phyloP scores from a whole-genome alignment of 176 grass and related monocot genomes.

The Alopecurus myosuroides region DNA sequence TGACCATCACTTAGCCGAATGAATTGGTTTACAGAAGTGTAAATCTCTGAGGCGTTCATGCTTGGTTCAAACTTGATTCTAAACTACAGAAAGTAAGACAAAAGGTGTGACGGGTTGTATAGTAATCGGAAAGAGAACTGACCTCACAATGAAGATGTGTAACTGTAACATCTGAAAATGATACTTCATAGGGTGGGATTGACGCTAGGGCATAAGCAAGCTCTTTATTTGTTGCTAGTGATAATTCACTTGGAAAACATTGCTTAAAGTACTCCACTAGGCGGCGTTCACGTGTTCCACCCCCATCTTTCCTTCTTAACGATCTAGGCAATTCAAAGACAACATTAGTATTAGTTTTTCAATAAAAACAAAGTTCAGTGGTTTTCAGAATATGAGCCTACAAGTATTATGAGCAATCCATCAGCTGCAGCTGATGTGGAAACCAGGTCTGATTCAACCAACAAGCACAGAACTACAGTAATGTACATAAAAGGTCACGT shows the following conservation, averaged over 20 bases:
- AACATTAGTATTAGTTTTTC: neutral
- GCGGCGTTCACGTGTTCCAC: conserved; percentile 42
- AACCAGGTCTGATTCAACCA: neutral
- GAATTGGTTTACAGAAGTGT: neutral
- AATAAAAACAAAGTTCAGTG: neutral
- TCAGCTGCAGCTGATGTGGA: neutral
- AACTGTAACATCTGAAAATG: conserved; percentile 70
- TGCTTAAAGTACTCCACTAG: conserved; percentile 79
- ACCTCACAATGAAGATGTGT: conserved; percentile 81
- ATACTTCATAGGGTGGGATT: conserved; percentile 74
- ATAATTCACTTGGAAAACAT: conserved; percentile 71
- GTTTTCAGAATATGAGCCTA: neutral
- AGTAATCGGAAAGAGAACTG: conserved; percentile 11
- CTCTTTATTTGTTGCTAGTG: conserved; percentile 74
- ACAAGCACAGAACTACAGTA: conserved; percentile 6
- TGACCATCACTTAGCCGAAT: neutral
- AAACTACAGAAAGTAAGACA: conserved; percentile 20
- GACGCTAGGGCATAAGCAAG: conserved; percentile 87
- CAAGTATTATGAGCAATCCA: neutral
- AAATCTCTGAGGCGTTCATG: neutral
- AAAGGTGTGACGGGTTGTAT: neutral
- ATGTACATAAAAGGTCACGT: neutral
- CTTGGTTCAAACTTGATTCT: neutral
- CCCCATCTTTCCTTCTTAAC: conserved; percentile 62
- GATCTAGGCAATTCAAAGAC: conserved; percentile 27